phyloP scores from a whole-genome alignment of 2,329 filamentous ascomycete species.

The Pestalotiopsis fici region DNA sequence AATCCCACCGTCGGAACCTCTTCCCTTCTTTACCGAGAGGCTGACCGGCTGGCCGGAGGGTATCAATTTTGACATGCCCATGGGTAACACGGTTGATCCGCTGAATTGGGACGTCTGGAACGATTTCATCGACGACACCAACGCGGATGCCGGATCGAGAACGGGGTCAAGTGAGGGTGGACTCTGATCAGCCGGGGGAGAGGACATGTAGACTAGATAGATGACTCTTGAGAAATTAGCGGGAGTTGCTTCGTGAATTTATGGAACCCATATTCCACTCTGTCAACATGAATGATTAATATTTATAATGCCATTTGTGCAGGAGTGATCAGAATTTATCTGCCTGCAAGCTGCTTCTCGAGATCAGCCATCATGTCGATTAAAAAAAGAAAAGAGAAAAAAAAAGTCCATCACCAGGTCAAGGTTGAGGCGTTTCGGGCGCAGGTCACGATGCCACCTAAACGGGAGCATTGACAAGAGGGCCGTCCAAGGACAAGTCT shows the following conservation, averaged over 20 bases:
- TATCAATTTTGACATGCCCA: constrained; percentile 24
- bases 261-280: not conserved
- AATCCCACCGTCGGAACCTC: not conserved
- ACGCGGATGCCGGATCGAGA: constrained; percentile 27
- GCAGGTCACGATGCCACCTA: too few relatives aligned
- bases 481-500: too few relatives aligned
- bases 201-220: not conserved
- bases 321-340: too few relatives aligned
- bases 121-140: constrained; percentile 44
- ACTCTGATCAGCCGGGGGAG: not conserved
- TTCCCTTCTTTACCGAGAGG: not conserved
- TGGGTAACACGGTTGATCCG: constrained; percentile 16
- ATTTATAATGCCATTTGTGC: too few relatives aligned
- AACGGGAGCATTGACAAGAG: too few relatives aligned
- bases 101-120: constrained; percentile 43
- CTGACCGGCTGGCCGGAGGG: constrained; percentile 11
- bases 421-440: too few relatives aligned
- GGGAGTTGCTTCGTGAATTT: not conserved
- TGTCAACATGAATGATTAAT: not conserved
- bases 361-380: too few relatives aligned
- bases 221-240: not conserved
- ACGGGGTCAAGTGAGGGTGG: constrained; percentile 24
- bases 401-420: too few relatives aligned
- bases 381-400: too few relatives aligned
- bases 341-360: too few relatives aligned